A percentile compares a stretch with the other conserved stretches of the same genome.
Evolutionary conservation across 163 green algal species (phyloP).

Genomic region (Volvox carteri): DNA sequence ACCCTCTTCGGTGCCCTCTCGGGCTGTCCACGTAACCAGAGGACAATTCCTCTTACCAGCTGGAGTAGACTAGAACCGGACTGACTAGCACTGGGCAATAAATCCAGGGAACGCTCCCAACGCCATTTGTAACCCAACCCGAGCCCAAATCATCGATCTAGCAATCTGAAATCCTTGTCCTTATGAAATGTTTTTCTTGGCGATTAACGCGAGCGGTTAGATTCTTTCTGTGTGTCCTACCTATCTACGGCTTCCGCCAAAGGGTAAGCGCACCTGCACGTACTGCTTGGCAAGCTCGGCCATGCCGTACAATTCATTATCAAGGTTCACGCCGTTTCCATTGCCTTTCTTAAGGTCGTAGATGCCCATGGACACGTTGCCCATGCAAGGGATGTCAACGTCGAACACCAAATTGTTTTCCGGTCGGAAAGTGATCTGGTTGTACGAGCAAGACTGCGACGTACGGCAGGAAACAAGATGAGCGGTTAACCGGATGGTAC

Average conservation of each 20-base stretch:
- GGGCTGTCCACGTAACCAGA: no score
- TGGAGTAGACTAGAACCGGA: no score
- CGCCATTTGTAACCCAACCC: background rate
- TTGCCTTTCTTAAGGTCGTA: slow-evolving; percentile 26
- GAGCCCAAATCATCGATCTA: background rate
- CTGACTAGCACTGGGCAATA: no score
- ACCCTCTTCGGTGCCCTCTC: no score
- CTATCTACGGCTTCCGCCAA: background rate
- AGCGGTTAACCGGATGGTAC: background rate
- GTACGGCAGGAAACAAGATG: background rate
- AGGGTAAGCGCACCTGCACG: background rate
- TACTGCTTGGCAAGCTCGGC: background rate
- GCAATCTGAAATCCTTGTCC: background rate
- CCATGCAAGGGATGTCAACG: slow-evolving; percentile 21
- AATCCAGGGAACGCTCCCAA: background rate
- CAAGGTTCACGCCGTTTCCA: background rate
- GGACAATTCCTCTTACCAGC: no score
- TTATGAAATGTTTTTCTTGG: background rate
- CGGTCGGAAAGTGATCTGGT: slow-evolving; percentile 3
- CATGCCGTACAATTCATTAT: slow-evolving; percentile 30
- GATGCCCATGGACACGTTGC: background rate
- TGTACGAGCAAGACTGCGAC: slow-evolving; percentile 24
- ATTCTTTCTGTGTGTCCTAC: background rate
- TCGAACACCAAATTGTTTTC: slow-evolving; percentile 24
- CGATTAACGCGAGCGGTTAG: background rate